A percentile compares a stretch with the other conserved stretches of the same genome.
These are phyloP conservation scores for Hysterangium stoloniferum DNA, from an alignment of 768 basidiomycete species.

Conservation along the genomic window DNA sequence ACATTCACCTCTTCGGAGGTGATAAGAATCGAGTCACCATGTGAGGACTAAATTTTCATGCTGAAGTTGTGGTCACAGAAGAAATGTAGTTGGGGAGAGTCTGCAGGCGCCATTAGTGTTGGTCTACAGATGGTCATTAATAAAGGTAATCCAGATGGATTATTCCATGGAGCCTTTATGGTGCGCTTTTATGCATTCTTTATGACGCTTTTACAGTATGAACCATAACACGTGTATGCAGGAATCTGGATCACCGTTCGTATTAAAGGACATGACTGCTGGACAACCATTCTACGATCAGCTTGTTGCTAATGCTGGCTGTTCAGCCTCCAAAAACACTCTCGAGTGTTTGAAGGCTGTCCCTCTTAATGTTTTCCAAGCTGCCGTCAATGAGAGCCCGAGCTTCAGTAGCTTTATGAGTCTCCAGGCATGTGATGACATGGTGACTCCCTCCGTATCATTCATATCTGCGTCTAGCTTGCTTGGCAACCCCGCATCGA, in stretches of 20 bases:
- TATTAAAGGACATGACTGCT: constrained; percentile 33
- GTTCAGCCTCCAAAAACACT: constrained; percentile 31
- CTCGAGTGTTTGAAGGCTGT: constrained; percentile 34
- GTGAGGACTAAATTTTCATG: constrained; percentile 25
- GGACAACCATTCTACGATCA: constrained; percentile 40
- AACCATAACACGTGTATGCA: not conserved
- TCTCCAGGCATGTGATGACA: not conserved
- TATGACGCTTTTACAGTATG: not conserved
- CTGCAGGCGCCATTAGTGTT: constrained; percentile 50
- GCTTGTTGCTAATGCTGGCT: constrained; percentile 35
- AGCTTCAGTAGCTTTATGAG: constrained; percentile 27
- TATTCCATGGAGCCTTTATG: constrained; percentile 47
- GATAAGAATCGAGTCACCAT: constrained; percentile 54
- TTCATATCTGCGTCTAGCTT: constrained; percentile 19
- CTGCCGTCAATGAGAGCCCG: constrained; percentile 34
- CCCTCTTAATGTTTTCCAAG: constrained; percentile 29
- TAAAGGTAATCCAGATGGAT: constrained; percentile 34
- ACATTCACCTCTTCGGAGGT: constrained; percentile 58
- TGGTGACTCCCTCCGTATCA: not conserved
- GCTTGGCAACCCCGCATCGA: constrained; percentile 46
- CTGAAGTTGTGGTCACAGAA: too few relatives aligned
- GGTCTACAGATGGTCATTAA: constrained; percentile 43
- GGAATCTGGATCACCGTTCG: constrained; percentile 39
- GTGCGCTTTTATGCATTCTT: constrained; percentile 2
- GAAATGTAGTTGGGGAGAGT: constrained; percentile 42